These are phyloP conservation scores for Didymella sp. DNA, from an alignment of 2,329 filamentous ascomycete genomes.

Conservation along the genomic window DNA sequence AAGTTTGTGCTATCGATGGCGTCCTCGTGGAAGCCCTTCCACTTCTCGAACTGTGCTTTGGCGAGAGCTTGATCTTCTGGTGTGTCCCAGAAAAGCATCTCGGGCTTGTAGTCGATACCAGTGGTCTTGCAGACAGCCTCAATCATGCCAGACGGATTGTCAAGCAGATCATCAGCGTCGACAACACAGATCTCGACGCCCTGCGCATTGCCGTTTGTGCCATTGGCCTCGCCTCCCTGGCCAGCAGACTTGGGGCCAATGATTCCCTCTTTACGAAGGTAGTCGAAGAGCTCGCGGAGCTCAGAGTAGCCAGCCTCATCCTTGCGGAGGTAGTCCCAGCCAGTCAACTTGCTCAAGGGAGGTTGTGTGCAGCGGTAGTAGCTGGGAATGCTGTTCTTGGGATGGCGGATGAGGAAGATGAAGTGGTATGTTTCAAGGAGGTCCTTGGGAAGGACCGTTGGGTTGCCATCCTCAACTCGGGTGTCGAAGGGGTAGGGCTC, in stretches of 20 bases:
- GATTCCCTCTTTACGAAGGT: constrained; percentile 71
- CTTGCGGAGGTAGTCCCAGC: constrained; percentile 86
- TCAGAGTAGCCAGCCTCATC: constrained; percentile 90
- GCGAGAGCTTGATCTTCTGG: constrained; percentile 74
- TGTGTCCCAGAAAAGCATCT: constrained; percentile 86
- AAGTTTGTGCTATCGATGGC: constrained; percentile 83
- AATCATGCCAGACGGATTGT: constrained; percentile 79
- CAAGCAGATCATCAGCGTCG: constrained; percentile 92
- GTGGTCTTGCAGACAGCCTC: constrained; percentile 81
- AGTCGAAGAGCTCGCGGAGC: constrained; percentile 86
- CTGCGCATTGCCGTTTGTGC: constrained; percentile 42
- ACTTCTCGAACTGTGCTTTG: constrained; percentile 85
- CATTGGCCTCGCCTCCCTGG: constrained; percentile 43
- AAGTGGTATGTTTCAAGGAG: constrained; percentile 85
- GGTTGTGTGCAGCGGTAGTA: constrained; percentile 95
- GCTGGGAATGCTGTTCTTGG: constrained; percentile 87
- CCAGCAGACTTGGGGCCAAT: constrained; percentile 72
- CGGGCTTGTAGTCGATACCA: constrained; percentile 74
- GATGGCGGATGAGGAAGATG: constrained; percentile 95
- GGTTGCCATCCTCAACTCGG: constrained; percentile 72
- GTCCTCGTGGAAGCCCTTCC: constrained; percentile 96
- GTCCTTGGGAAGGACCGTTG: constrained; percentile 79
- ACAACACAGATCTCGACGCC: constrained; percentile 78
- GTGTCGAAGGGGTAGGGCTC: constrained; percentile 67
- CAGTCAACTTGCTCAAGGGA: constrained; percentile 80